Conservation (phyloP, 1,284 basidiomycete species). For the Trametes pubescens region DNA sequence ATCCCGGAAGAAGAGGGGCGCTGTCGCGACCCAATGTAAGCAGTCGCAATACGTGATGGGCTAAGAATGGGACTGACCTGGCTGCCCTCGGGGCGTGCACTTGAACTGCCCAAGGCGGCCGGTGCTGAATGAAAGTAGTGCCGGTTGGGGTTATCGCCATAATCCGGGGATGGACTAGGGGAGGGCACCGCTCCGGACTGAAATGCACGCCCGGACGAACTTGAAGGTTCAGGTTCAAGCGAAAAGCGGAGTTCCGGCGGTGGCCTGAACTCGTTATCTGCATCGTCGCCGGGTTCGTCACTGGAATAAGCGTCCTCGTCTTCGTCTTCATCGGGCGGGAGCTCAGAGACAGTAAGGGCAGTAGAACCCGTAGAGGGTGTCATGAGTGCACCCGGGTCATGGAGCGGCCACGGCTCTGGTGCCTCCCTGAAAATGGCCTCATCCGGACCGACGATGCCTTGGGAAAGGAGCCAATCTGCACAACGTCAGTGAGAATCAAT, state of each 20-base stretch:
- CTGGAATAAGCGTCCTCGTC: not conserved
- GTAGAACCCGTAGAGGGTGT: not conserved
- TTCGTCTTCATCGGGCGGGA: constrained; percentile 2
- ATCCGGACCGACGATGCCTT: constrained; percentile 35
- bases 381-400: not conserved
- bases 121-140: not conserved
- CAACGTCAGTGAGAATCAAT: not conserved
- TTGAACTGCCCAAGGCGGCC: constrained; percentile 1
- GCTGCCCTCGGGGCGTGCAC: constrained; percentile 1
- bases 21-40: not conserved
- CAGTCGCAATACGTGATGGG: not conserved
- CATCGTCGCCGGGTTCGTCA: not conserved
- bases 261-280: not conserved
- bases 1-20: constrained; percentile 16
- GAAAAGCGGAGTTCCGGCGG: no score
- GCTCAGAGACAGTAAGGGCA: not conserved
- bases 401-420: constrained; percentile 6
- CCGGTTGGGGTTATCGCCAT: not conserved
- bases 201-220: not conserved
- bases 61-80: constrained; percentile 14
- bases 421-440: constrained; percentile 13
- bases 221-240: no score
- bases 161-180: not conserved
- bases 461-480: constrained; percentile 39
- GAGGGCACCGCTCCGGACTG: not conserved